These are phyloP conservation scores for Coemansia erecta DNA, from an alignment of 192 early-diverging fungal genomes.

Conservation along the genomic window DNA sequence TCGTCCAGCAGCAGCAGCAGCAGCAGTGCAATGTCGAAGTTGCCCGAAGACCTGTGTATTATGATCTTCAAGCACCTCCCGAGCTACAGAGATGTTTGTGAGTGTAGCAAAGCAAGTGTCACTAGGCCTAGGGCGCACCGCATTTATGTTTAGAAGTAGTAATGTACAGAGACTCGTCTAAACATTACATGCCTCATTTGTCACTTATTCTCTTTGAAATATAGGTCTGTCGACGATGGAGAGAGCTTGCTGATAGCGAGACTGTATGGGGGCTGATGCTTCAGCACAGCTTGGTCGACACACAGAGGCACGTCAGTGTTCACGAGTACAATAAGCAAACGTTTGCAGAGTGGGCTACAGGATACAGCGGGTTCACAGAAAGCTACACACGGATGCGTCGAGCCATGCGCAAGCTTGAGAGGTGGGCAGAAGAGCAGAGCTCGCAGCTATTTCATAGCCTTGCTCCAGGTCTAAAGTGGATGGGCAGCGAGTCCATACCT, in stretches of 20 bases:
- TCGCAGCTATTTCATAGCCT: constrained; percentile 26
- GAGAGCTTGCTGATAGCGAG: constrained; percentile 19
- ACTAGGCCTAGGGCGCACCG: not conserved
- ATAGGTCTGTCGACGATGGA: constrained; percentile 29
- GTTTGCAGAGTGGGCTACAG: constrained; percentile 25
- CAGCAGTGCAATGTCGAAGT: not conserved
- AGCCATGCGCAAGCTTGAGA: constrained; percentile 20
- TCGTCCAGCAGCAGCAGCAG: not conserved
- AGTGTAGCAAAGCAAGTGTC: constrained; percentile 30
- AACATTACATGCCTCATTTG: not conserved
- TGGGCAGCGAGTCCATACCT: constrained; percentile 29
- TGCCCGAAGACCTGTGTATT: constrained; percentile 33
- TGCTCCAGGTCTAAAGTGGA: constrained; percentile 41
- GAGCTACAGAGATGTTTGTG: constrained; percentile 22
- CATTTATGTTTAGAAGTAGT: not conserved
- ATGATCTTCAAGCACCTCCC: constrained; percentile 22
- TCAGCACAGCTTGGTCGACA: constrained; percentile 7
- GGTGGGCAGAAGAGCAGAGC: constrained; percentile 22
- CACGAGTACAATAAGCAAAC: constrained; percentile 18
- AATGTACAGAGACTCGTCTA: too few species aligned
- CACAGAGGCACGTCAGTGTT: not conserved
- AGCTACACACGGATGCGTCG: constrained; percentile 47
- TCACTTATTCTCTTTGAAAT: not conserved
- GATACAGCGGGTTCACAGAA: constrained; percentile 30
- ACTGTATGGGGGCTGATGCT: constrained; percentile 30